Percentiles rank a stretch among this genome's conserved stretches.
phyloP scores from a whole-genome alignment of 495 filamentous ascomycete genomes.

The Hypomontagnella submonticulosa region DNA sequence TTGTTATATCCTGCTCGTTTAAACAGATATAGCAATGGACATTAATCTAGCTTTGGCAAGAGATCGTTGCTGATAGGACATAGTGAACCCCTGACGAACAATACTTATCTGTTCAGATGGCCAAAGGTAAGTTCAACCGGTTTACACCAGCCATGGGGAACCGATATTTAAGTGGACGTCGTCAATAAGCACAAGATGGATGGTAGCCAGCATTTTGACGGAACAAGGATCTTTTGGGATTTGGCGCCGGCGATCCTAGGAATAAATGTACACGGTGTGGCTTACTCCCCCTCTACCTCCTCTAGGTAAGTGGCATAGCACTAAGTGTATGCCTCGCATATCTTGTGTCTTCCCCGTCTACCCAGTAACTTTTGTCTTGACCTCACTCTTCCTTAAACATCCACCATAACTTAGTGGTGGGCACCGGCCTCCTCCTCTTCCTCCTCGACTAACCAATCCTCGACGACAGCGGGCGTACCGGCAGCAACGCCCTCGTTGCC shows the following conservation, averaged over 20 bases:
- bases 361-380: background rate
- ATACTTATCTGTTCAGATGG: too few relatives aligned
- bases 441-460: conserved; percentile 63
- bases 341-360: too few relatives aligned
- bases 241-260: conserved; percentile 39
- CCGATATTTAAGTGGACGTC: background rate
- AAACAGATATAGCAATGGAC: too few relatives aligned
- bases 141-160: too few relatives aligned
- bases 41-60: too few relatives aligned
- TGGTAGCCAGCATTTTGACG: conserved; percentile 5
- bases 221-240: conserved; percentile 38
- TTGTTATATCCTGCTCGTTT: too few relatives aligned
- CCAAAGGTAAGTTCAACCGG: too few relatives aligned
- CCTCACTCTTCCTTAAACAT: too few relatives aligned
- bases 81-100: too few relatives aligned
- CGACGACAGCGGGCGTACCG: conserved; percentile 52
- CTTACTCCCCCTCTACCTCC: conserved; percentile 14
- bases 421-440: conserved; percentile 55
- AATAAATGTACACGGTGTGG: conserved; percentile 41
- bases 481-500: conserved; percentile 69
- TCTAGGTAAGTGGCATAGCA: background rate
- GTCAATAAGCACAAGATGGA: background rate
- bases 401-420: conserved; percentile 45
- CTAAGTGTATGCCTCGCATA: too few relatives aligned
- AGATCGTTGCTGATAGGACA: too few relatives aligned